A percentile compares a stretch with the other conserved stretches of the same genome.
phyloP scores from a whole-genome alignment of 1,284 basidiomycete species.

The Tilletia indica region DNA sequence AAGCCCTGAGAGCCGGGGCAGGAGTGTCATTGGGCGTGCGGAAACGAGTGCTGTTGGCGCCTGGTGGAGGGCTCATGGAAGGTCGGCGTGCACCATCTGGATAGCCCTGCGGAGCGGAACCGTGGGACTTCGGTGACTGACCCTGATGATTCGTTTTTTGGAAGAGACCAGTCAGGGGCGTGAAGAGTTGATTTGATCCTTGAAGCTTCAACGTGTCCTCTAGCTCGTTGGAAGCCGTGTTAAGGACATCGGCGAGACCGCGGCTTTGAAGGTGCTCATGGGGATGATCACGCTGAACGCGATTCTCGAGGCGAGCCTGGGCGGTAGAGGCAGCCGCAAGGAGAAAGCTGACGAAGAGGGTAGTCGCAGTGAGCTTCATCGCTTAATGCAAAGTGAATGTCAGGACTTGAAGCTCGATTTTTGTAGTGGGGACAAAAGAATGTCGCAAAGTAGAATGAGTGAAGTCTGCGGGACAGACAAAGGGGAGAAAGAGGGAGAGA shows the following conservation, averaged over 20 bases:
- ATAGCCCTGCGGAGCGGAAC: not conserved
- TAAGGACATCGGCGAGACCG: not conserved
- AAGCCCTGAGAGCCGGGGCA: slow-evolving; percentile 17
- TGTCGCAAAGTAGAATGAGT: not conserved
- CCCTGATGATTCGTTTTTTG: slow-evolving; percentile 16
- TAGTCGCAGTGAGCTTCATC: not conserved
- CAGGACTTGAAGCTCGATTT: not conserved
- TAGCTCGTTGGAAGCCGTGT: not conserved
- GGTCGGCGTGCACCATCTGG: slow-evolving; percentile 3
- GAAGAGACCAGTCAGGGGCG: not conserved
- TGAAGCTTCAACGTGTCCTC: not conserved
- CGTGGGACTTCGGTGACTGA: not conserved
- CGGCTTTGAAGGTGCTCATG: not conserved
- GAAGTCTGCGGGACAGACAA: not conserved
- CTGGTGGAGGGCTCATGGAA: not conserved
- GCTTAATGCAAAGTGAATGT: not conserved
- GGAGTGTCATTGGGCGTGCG: slow-evolving; percentile 26
- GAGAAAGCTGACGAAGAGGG: not conserved
- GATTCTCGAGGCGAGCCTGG: slow-evolving; percentile 8
- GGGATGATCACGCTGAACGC: not conserved
- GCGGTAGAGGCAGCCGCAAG: not conserved
- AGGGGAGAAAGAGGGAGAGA: slow-evolving; percentile 4
- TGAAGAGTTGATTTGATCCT: slow-evolving; percentile 12
- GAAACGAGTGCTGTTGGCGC: slow-evolving; percentile 15
- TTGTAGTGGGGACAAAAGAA: too few relatives aligned